Evolutionary conservation across 768 basidiomycete species (phyloP), one percentile per base, ranked within the genome.

Genomic region (Agaricus bisporus): DNA sequence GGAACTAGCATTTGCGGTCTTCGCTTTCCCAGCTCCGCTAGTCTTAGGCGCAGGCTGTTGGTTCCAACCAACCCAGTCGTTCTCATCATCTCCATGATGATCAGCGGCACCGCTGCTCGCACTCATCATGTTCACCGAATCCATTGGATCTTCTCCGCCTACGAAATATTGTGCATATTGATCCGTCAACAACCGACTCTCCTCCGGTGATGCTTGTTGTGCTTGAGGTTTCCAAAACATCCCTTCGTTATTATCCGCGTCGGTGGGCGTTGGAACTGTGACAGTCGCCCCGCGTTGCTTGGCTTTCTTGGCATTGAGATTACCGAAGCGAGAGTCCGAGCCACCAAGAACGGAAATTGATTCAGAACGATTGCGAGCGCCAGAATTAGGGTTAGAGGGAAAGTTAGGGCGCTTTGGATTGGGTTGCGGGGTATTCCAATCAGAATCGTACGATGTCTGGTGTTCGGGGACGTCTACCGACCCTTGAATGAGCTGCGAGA

Each of bases 281-380:
- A 48, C 47, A 4, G 52, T 54, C 28, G n/a, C 52, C 15, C 37
- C 17, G 12, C 52, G 52, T 35, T 42, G 52, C 9, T 36, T 48
- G 26, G 29, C 15, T 22, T 43, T 25, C 26, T 42, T 48, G 12
- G 45, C 52, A 36, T 45, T 54, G 26, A 54, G 47, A 10, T 44
- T 54, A 11, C 46, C 44, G 17, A 54, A 54, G 14, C 52, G 45
- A 5, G 39, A 20, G 11, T 54, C 45, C 10, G 39, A 20, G 11
- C 48, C 45, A 15, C 48, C 52, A n/a, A 54, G 52, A 11, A 54
- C 28, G n/a, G 52, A 54, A n/a, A 54, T 20, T 2, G 52, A 54
- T 11, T 54, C 52, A 6, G 37, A 48, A 37, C 52, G 52, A 32
- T 54, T 17, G 9, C 52, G 45, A 32, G 41, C 17, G n/a, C n/a